Percentiles rank a stretch among this genome's conserved stretches.
Evolutionary conservation across 1,284 basidiomycete genomes (phyloP).

Genomic region (Agroathelia rolfsii): DNA sequence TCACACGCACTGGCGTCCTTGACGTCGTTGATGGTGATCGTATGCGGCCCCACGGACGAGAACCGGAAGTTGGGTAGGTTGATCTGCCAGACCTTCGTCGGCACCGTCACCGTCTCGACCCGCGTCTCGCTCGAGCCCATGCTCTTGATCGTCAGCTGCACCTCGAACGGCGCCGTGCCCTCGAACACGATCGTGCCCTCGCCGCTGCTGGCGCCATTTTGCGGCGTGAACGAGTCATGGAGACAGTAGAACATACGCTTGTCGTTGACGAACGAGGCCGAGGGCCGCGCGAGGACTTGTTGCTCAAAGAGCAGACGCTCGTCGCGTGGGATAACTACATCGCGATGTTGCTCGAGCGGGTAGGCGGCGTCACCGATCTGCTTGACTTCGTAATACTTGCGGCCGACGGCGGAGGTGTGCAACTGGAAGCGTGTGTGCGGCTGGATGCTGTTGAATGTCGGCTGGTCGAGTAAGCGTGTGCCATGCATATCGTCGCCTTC

Average conservation of each 20-base stretch:
- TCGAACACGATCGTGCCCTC: constrained; percentile 51
- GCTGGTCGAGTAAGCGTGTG: constrained; percentile 56
- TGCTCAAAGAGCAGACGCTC: constrained; percentile 74
- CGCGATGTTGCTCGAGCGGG: constrained; percentile 54
- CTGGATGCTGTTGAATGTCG: constrained; percentile 82
- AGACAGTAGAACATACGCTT: constrained; percentile 71
- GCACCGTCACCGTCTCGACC: constrained; percentile 47
- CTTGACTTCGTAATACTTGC: constrained; percentile 83
- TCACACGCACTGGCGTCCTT: constrained; percentile 75
- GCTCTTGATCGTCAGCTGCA: constrained; percentile 70
- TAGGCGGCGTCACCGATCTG: constrained; percentile 87
- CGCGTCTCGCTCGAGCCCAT: constrained; percentile 57
- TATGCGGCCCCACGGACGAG: constrained; percentile 71
- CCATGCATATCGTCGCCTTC: constrained; percentile 49
- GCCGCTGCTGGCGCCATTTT: constrained; percentile 42
- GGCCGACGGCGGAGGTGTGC: constrained; percentile 68
- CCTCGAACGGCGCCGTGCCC: constrained; percentile 83
- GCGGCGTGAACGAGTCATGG: constrained; percentile 51
- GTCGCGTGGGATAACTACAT: constrained; percentile 49
- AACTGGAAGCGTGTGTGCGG: constrained; percentile 76
- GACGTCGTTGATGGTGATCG: constrained; percentile 68
- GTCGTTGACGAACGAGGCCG: constrained; percentile 62
- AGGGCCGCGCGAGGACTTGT: constrained; percentile 68
- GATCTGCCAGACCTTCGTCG: constrained; percentile 64
- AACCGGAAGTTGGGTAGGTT: constrained; percentile 67